These are phyloP conservation scores for Trichoderma koningii DNA, from an alignment of 2,329 filamentous ascomycete genomes.

Conservation along the genomic window DNA sequence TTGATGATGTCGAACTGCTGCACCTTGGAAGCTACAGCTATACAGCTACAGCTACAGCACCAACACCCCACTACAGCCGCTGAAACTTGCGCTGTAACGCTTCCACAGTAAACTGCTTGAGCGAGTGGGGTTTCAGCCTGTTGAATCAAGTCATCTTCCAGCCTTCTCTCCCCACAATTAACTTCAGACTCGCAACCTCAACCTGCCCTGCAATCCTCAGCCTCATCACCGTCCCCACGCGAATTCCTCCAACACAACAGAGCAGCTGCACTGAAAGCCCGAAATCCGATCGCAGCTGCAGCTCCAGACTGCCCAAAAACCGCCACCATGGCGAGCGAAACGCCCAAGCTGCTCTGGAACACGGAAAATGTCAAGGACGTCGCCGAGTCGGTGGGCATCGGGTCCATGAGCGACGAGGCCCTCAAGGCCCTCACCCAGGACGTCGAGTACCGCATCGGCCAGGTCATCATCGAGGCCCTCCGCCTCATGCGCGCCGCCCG, in stretches of 20 bases:
- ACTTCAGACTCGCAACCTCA: not conserved
- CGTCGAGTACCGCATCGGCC: constrained; percentile 90
- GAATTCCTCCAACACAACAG: not conserved
- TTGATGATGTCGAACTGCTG: not conserved
- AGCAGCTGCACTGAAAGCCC: no score
- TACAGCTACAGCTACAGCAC: not conserved
- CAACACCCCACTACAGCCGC: not conserved
- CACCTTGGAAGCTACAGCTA: not conserved
- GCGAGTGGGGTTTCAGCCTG: not conserved
- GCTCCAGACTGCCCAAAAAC: not conserved
- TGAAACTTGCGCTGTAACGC: not conserved
- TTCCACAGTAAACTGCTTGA: not conserved
- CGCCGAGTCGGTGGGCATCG: constrained; percentile 91
- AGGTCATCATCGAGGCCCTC: constrained; percentile 89
- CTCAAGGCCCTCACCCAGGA: constrained; percentile 87
- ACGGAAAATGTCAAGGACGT: constrained; percentile 94
- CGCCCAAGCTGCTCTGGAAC: constrained; percentile 78
- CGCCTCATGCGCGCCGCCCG: constrained; percentile 94
- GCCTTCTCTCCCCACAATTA: constrained; percentile 20
- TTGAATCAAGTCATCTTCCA: not conserved
- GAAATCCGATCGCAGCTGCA: not conserved
- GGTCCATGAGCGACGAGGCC: constrained; percentile 78
- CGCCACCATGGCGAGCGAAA: constrained; percentile 42
- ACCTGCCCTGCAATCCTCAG: constrained; percentile 10
- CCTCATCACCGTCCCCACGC: constrained; percentile 1